Base-by-base conservation (phyloP, 441 rosid genomes). In the Mallotus repandus region DNA sequence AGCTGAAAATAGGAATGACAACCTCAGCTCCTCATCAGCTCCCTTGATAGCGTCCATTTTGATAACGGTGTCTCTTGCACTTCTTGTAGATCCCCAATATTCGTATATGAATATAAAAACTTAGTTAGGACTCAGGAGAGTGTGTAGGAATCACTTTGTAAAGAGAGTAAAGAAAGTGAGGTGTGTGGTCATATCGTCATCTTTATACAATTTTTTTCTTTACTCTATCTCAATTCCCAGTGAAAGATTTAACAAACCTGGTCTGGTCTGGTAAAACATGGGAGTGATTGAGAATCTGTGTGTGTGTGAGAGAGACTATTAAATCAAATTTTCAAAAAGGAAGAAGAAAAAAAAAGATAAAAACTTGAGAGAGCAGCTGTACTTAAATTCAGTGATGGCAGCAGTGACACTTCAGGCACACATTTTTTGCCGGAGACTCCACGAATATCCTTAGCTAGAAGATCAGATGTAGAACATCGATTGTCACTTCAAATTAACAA, bases 381-480 rank as follows among this genome's bases (percentile, higher is more conserved):
- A 62, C 79, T 72, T 69, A 22, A 60, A 75, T 54, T 68, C 63
- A 25, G 29, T 25, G 1, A 74, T 52, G 83, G 77, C 46, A 78
- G 81, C 9, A 69, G 41, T 13, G 81, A 88, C 45, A 43, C 77
- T 61, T 68, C 62, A 9, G 90, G 91, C 5, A 81, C 89, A 48
- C 88, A 91, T 32, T 95, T 96, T 49, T 79, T 88, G 80, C 99
- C 96, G 1, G 98, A 84, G 79, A 92, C 95, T 0, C 98, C 99
- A 2, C 84, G 92, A 80, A 68, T 89, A 29, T 93, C 97, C 5
- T 86, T 89, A 9, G 85, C 86, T 18, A 84, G 97, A 72, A 85
- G 86, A 77, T 88, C 99, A 1, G 96, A 89, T 65, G 89, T 85
- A 22, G 93, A 90, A 64, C 92, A 83, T 71, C 95, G 95, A 0